Conservation (phyloP, 352 stramenopile genomes). For the Globisporangium nagaii region DNA sequence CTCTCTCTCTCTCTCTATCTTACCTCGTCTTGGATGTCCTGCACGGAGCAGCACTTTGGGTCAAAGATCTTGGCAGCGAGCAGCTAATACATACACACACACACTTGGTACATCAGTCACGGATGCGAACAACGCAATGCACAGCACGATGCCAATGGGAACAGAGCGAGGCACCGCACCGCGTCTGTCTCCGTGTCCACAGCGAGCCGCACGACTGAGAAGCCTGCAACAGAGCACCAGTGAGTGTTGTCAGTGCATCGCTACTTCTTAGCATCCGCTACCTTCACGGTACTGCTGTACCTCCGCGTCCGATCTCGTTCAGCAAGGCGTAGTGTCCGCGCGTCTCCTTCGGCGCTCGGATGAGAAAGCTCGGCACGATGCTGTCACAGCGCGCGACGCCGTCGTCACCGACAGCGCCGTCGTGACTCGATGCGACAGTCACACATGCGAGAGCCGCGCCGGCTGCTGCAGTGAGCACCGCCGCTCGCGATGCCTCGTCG, state of each 20-base stretch:
- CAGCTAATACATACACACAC: constrained; percentile 16
- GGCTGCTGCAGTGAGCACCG: neutral
- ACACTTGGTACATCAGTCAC: neutral
- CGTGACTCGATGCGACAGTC: neutral
- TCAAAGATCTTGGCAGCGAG: constrained; percentile 77
- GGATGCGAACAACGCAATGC: neutral
- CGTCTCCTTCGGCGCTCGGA: neutral
- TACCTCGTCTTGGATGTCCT: constrained; percentile 63
- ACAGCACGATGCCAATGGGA: neutral
- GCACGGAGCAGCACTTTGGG: constrained; percentile 40
- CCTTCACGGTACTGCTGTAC: too few relatives aligned
- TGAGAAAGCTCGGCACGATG: neutral
- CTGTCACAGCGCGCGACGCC: neutral
- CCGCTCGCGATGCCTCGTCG: neutral
- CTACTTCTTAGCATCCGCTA: too few relatives aligned
- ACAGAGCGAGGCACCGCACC: constrained; percentile 14
- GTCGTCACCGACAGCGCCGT: neutral
- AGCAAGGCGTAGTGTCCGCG: constrained; percentile 44
- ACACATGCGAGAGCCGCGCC: neutral
- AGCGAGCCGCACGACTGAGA: constrained; percentile 61
- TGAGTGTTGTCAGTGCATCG: too few relatives aligned
- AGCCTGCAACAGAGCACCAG: constrained; percentile 23
- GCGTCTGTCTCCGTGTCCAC: constrained; percentile 45
- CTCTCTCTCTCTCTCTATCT: too few relatives aligned
- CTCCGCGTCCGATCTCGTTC: constrained; percentile 63